These are phyloP conservation scores for Kwoniella dejecticola DNA, from an alignment of 768 basidiomycete species.

Conservation along the genomic window DNA sequence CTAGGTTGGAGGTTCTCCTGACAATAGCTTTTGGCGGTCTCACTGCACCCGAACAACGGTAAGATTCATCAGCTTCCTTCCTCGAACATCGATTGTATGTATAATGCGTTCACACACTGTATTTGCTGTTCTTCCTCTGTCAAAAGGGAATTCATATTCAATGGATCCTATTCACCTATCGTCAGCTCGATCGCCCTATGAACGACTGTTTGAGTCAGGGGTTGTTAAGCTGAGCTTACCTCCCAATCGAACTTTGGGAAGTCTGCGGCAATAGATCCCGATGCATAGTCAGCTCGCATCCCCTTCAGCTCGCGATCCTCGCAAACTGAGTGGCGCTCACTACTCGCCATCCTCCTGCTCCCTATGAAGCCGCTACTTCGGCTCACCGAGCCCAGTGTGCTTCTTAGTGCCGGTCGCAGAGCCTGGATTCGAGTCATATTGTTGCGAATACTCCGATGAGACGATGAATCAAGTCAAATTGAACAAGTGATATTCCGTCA, in stretches of 20 bases:
- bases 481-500: no score
- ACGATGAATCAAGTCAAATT: no score
- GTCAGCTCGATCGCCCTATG: not conserved
- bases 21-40: slow-evolving; percentile 61
- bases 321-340: no score
- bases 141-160: slow-evolving; percentile 74
- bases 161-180: slow-evolving; percentile 66
- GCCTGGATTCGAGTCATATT: slow-evolving; percentile 8
- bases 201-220: not conserved
- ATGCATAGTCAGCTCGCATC: no score
- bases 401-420: slow-evolving; percentile 9
- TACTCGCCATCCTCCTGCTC: slow-evolving; percentile 15
- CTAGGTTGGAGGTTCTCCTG: slow-evolving; percentile 84
- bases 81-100: not conserved
- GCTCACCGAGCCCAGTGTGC: not conserved
- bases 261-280: no score
- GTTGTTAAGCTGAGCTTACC: slow-evolving; percentile 22
- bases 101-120: slow-evolving; percentile 61
- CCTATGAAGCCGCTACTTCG: not conserved
- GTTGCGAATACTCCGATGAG: no score
- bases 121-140: slow-evolving; percentile 89
- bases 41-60: slow-evolving; percentile 58
- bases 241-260: slow-evolving; percentile 57
- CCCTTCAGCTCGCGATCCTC: no score
- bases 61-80: not conserved